A percentile compares a stretch with the other conserved stretches of the same genome.
These are phyloP conservation scores for Euptelea pleiosperma DNA, from an alignment of 164 flowering plant genomes.

Conservation along the genomic window DNA sequence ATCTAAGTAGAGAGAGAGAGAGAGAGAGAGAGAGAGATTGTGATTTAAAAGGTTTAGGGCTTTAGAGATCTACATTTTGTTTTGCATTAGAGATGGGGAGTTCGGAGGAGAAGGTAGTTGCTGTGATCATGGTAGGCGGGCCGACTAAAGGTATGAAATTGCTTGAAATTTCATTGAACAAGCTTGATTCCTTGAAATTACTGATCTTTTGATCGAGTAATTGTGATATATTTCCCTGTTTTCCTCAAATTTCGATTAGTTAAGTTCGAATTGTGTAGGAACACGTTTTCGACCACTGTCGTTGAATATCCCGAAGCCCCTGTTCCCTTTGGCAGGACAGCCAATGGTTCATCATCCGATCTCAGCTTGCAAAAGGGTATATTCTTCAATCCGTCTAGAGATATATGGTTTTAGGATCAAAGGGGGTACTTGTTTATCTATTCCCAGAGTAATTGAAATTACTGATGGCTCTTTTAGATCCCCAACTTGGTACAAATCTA, in stretches of 20 bases:
- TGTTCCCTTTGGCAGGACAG: constrained; percentile 92
- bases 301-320: constrained; percentile 85
- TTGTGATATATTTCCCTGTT: not conserved
- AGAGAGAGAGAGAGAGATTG: not conserved
- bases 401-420: not conserved
- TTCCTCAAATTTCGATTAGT: not conserved
- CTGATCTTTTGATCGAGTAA: not conserved
- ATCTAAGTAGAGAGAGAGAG: no score
- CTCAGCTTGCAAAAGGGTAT: constrained; percentile 88
- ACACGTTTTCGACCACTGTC: constrained; percentile 91
- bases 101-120: constrained; percentile 76
- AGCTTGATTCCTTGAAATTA: not conserved
- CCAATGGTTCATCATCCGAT: constrained; percentile 98
- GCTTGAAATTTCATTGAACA: not conserved
- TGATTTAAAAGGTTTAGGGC: not conserved
- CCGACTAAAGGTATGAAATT: constrained; percentile 76
- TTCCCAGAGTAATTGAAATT: constrained; percentile 3
- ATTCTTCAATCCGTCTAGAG: constrained; percentile 2
- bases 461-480: constrained; percentile 40
- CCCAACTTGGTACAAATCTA: constrained; percentile 86
- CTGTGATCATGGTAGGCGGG: constrained; percentile 94
- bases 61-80: no score
- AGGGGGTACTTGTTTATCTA: not conserved
- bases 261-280: constrained; percentile 38
- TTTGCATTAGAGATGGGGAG: constrained; percentile 48